phyloP scores from a whole-genome alignment of 179 eudicot genomes.

The Beta corolliflora region DNA sequence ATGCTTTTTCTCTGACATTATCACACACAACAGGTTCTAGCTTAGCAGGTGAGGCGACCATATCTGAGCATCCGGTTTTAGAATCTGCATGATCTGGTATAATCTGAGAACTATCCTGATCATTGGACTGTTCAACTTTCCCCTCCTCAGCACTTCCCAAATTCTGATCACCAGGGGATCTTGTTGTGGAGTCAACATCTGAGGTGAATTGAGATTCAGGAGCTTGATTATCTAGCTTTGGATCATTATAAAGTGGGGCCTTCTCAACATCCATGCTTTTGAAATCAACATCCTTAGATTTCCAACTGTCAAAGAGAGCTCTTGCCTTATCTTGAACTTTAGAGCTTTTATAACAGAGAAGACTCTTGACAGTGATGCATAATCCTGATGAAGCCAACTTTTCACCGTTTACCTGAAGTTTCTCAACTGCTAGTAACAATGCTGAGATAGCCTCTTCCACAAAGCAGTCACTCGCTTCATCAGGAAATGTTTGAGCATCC shows the following conservation, averaged over 20 bases:
- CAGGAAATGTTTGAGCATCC: slow-evolving; percentile 47
- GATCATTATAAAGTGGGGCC: slow-evolving; percentile 23
- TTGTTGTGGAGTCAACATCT: slow-evolving; percentile 30
- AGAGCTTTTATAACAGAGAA: slow-evolving; percentile 53
- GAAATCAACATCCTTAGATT: slow-evolving; percentile 30
- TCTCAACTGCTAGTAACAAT: slow-evolving; percentile 67
- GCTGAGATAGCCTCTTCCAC: slow-evolving; percentile 62
- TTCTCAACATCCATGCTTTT: slow-evolving; percentile 36
- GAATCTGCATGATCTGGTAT: slow-evolving; percentile 23
- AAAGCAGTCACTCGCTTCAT: slow-evolving; percentile 50
- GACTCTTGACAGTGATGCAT: slow-evolving; percentile 50
- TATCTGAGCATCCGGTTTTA: slow-evolving; percentile 34
- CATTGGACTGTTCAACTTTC: slow-evolving; percentile 24
- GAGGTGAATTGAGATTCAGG: slow-evolving; percentile 29
- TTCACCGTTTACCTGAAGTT: slow-evolving; percentile 50
- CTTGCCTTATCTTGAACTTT: slow-evolving; percentile 66
- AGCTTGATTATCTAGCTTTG: slow-evolving; percentile 28
- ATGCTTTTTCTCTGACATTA: slow-evolving; percentile 24
- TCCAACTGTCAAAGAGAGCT: slow-evolving; percentile 58
- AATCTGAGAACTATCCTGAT: slow-evolving; percentile 26
- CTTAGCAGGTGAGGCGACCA: slow-evolving; percentile 31
- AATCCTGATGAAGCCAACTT: slow-evolving; percentile 56
- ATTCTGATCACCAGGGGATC: slow-evolving; percentile 28
- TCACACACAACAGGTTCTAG: slow-evolving; percentile 30
- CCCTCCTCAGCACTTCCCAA: slow-evolving; percentile 28